Base-by-base conservation (phyloP, 768 basidiomycete genomes). In the Tylopilus felleus region DNA sequence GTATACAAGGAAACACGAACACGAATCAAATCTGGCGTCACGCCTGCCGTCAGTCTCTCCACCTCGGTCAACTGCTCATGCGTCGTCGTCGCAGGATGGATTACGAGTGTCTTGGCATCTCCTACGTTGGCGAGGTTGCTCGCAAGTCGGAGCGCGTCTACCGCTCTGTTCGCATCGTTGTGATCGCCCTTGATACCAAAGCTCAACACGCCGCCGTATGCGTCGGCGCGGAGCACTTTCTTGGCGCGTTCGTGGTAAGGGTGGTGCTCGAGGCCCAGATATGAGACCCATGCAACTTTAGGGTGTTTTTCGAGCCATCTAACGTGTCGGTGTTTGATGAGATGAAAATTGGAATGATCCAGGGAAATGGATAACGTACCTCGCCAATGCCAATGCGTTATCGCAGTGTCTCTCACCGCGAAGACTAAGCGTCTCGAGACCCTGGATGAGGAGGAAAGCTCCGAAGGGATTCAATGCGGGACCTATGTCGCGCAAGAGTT, bases 41-140 rank as follows among this genome's bases (percentile, higher is more conserved):
- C 80, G 0, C 83, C 83, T 0, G 79, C 63, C 7, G 65, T 59
- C 21, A 71, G n/a, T 60, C 77, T 76, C 62, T 85, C 84, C 41
- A 76, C 73, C 4, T 65, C 67, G 1, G 69, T 67, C 48, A 85
- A 66, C 63, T 85, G 84, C 59, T 80, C 73, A 59, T 85, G 85
- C 6, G 84, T 85, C 41, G 84, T 84, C 16, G 75, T 72, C 13
- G 74, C 74, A 1, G 84, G 82, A 55, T 82, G 80, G 50, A 86
- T 82, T 25, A 83, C 81, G 4, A 85, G 75, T 9, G 81, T 83
- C 71, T 85, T 85, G 21, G 81, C 76, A 43, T 82, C 80, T 1
- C 84, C 86, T 23, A 89, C 84, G 62, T 90, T 90, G 13, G 86
- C 86, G 9, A 90, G 75, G 63, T 89, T 73, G 61, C 84, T 86